Evolutionary conservation across 2,329 filamentous ascomycete genomes (phyloP).

Genomic region (Penicillium decumbens): DNA sequence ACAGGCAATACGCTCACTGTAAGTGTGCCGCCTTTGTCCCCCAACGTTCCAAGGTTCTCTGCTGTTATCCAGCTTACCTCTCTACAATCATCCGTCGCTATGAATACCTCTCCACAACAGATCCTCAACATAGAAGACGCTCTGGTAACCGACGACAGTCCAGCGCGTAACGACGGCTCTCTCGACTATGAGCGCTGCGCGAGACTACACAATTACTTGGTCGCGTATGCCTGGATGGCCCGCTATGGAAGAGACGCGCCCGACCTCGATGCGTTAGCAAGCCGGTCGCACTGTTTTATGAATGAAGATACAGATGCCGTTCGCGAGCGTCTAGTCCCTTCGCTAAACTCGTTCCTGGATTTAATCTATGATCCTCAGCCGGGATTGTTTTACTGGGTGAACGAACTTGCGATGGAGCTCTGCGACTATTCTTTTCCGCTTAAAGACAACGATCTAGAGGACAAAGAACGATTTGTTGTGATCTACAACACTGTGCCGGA

Average conservation of each 20-base stretch:
- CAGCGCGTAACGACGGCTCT: slow-evolving; percentile 4
- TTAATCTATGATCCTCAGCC: slow-evolving; percentile 5
- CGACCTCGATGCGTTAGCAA: too few relatives aligned
- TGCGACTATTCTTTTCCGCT: slow-evolving; percentile 2
- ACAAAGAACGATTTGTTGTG: slow-evolving; percentile 10
- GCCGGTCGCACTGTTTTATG: too few relatives aligned
- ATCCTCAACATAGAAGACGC: too few relatives aligned
- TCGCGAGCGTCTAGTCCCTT: slow-evolving; percentile 10
- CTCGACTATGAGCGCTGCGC: slow-evolving; percentile 19
- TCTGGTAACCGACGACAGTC: slow-evolving; percentile 8
- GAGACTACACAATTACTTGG: slow-evolving; percentile 22
- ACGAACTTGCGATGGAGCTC: slow-evolving; percentile 2
- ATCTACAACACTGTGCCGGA: slow-evolving; percentile 12
- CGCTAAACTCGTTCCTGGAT: slow-evolving; percentile 15
- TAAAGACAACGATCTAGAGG: slow-evolving; percentile 7
- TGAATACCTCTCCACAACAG: too few relatives aligned
- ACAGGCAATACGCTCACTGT: too few relatives aligned
- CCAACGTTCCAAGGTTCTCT: too few relatives aligned
- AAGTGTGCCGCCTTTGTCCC: too few relatives aligned
- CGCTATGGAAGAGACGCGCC: slow-evolving; percentile 7
- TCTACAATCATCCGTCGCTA: too few relatives aligned
- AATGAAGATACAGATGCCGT: too few relatives aligned
- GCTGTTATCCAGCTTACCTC: too few relatives aligned
- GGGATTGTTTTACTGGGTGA: slow-evolving; percentile 17
- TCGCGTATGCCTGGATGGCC: slow-evolving; percentile 19